phyloP scores from a whole-genome alignment of 164 flowering plant species.

The Nelumbo lutea region DNA sequence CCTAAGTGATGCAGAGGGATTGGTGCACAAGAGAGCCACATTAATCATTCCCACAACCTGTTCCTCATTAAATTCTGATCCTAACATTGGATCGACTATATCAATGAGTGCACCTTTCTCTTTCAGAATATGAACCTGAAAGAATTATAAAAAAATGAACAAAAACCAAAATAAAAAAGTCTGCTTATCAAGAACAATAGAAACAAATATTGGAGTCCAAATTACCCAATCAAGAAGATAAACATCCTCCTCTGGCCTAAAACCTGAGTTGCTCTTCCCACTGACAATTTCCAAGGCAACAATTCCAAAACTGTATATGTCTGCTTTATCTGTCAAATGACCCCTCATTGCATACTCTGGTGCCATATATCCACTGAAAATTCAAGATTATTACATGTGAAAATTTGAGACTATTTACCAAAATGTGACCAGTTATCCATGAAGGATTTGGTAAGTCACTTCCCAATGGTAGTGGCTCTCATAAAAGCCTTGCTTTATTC shows the following conservation, averaged over 20 bases:
- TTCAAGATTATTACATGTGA: not conserved
- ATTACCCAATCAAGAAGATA: slow-evolving; percentile 55
- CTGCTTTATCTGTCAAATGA: slow-evolving; percentile 48
- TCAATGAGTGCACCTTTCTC: slow-evolving; percentile 21
- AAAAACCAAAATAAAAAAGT: not conserved
- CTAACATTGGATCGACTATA: slow-evolving; percentile 27
- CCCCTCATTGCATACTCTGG: slow-evolving; percentile 67
- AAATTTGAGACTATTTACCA: no score
- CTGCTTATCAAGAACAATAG: not conserved
- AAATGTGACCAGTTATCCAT: no score
- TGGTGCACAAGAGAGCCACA: slow-evolving; percentile 28
- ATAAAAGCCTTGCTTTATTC: no score
- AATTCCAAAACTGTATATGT: slow-evolving; percentile 63
- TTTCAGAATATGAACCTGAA: slow-evolving; percentile 22
- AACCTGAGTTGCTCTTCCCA: slow-evolving; percentile 39
- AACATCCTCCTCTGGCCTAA: slow-evolving; percentile 22
- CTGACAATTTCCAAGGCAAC: slow-evolving; percentile 50
- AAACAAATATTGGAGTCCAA: not conserved
- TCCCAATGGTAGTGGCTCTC: no score
- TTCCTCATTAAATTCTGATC: slow-evolving; percentile 14
- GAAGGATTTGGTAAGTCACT: no score
- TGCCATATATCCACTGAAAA: slow-evolving; percentile 63
- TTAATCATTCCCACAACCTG: slow-evolving; percentile 23
- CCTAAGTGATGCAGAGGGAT: slow-evolving; percentile 25
- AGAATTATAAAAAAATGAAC: not conserved